Base-by-base conservation (phyloP, 208 protist genomes). In the Crithidia expoeki region DNA sequence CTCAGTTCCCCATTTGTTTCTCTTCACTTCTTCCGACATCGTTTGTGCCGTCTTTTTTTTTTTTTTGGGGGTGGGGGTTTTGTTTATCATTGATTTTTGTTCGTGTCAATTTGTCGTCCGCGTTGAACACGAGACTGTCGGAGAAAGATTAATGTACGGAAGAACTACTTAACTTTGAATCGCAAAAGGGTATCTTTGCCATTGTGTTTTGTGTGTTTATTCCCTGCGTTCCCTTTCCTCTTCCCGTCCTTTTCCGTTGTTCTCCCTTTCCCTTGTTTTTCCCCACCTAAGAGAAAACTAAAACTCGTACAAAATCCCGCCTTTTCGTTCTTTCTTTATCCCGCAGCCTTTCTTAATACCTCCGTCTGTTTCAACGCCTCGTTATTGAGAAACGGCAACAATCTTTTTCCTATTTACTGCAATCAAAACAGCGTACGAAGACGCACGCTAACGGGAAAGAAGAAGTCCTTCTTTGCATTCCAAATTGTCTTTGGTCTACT, bases 161-260 rank as follows among this genome's bases (percentile, higher is more conserved):
- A 36, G 28, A 56, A 56, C 51, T 56, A 19, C 51, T 56, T 36
- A 33, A 28, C 55, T 36, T 23, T 38, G n/a, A 17, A 23, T 51
- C 50, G 28, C 50, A 46, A 62, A 38, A 27, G 33, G 30, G 30
- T 46, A 53, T 10, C 23, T 27, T 50, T 34, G 38, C 44, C 23
- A 40, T 44, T 28, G n/a, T 51, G 38, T 49, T 51, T 53, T 30
- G 52, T 59, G 36, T 42, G 40, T 19, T 46, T 50, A 32, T 55
- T 62, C 34, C 34, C 38, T 62, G 30, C 9, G 6, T 49, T 49
- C 12, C 38, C 27, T n/a, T 19, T 47, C 57, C n/a, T 34, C 23
- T 47, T 47, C 55, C 38, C 30, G 3, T 56, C 63, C 47, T 53
- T 52, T 46, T 72, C 25, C 44, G 4, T n/a, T 68, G 53, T 34